Base-by-base conservation (phyloP, 495 filamentous ascomycete species). In the Penicillium manginii region DNA sequence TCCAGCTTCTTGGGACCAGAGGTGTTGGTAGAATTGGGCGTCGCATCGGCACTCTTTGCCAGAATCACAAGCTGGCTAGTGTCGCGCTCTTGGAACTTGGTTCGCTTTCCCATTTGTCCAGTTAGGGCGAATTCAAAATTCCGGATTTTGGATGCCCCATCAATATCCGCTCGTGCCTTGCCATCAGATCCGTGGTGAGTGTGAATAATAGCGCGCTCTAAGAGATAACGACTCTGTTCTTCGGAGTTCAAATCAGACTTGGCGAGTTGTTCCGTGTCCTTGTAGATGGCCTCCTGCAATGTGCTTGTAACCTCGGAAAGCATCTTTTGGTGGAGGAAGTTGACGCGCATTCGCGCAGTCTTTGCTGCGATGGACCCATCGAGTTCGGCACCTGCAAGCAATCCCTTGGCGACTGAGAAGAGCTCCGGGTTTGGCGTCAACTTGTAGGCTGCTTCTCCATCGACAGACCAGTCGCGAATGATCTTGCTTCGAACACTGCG, bases 51-150 rank as follows among this genome's bases (percentile, higher is more conserved):
- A 68, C 92, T 97, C 70, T 86, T 90, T 0, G 96, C 94, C 35
- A 98, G 73, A 10, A 99, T 92, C 2, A 99, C 90, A 14, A 99
- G 80, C 72, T 98, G 94, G 63, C 90, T 96, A 62, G 86, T 87
- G 64, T 92, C 91, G 19, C 87, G 90, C 58, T 94, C 83, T 73
- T 99, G 94, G 67, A 90, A 99, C 67, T 88, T 91, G 2, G 94
- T 99, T 55, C 94, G 79, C 75, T 97, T 98, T 43, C 92, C 94
- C 62, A 97, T 62, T 19, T 87, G 84, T 14, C 96, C 94, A 2
- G 91, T 93, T 54, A 99, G 69, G 0, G 87, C 89, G 73, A 94
- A 98, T 35, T 87, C 81, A 59, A 99, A 91, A 1, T 84, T 82
- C 15, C 85, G 87, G 18, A 80, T 66, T 26, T 68, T 66, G 2